phyloP scores from a whole-genome alignment of 2,329 filamentous ascomycete species.

The Diaporthe vexans region DNA sequence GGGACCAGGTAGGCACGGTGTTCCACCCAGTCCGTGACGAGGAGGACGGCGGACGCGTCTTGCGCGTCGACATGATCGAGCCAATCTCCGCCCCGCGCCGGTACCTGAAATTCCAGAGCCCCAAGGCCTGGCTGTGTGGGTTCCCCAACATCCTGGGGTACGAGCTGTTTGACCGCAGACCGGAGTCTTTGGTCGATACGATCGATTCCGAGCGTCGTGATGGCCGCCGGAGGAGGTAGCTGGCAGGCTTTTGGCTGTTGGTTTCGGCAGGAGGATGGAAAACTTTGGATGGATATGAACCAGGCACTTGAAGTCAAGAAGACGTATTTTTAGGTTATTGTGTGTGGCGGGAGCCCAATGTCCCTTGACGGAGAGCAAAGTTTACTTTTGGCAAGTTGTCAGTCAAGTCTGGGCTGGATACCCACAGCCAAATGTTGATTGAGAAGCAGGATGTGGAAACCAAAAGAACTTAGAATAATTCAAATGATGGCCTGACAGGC shows the following conservation, averaged over 20 bases:
- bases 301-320: neutral
- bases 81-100: slow-evolving; percentile 19
- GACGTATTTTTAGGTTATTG: neutral
- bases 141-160: slow-evolving; percentile 37
- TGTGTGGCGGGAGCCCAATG: too few relatives aligned
- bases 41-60: neutral
- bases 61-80: slow-evolving; percentile 30
- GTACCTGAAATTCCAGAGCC: slow-evolving; percentile 20
- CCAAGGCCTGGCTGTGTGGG: slow-evolving; percentile 33
- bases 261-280: too few relatives aligned
- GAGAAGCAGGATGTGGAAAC: neutral
- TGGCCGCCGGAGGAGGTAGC: slow-evolving; percentile 16
- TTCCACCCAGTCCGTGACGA: slow-evolving; percentile 21
- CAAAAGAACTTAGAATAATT: neutral
- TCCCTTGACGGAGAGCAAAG: neutral
- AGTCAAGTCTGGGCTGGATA: neutral
- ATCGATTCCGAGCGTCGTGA: slow-evolving; percentile 7
- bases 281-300: neutral
- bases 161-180: slow-evolving; percentile 9
- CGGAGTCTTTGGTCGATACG: neutral
- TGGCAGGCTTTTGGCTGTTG: neutral
- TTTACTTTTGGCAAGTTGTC: neutral
- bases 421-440: too few relatives aligned
- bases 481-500: neutral
- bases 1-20: slow-evolving; percentile 36